These are phyloP conservation scores for Cordia subcordata DNA, from an alignment of 257 asterid species.

Conservation along the genomic window DNA sequence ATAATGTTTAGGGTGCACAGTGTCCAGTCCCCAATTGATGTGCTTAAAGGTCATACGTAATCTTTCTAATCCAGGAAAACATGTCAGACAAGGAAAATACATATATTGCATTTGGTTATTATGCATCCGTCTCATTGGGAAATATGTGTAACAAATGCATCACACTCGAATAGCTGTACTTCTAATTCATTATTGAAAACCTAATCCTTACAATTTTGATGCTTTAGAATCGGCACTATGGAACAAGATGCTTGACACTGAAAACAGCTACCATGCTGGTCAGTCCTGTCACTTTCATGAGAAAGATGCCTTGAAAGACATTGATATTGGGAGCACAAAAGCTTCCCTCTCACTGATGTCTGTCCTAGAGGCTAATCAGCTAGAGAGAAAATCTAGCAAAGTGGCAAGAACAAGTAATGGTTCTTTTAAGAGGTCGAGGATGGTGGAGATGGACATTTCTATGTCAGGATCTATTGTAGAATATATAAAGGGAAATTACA, in stretches of 20 bases:
- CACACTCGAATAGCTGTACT: too few species aligned
- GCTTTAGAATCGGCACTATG: slow-evolving; percentile 36
- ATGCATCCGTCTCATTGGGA: too few species aligned
- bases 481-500: slow-evolving; percentile 37
- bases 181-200: slow-evolving; percentile 21
- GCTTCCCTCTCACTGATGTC: slow-evolving; percentile 25
- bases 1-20: too few species aligned
- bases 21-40: too few species aligned
- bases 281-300: slow-evolving; percentile 16
- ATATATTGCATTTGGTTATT: too few species aligned
- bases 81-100: too few species aligned
- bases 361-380: slow-evolving; percentile 34
- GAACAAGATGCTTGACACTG: slow-evolving; percentile 40
- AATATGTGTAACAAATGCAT: not conserved
- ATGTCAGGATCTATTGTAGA: slow-evolving; percentile 36
- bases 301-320: slow-evolving; percentile 25
- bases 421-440: slow-evolving; percentile 55
- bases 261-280: slow-evolving; percentile 24
- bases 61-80: too few species aligned
- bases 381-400: slow-evolving; percentile 42
- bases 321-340: slow-evolving; percentile 26
- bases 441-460: slow-evolving; percentile 39
- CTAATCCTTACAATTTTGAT: slow-evolving; percentile 29
- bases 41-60: too few species aligned
- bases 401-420: slow-evolving; percentile 42